Conservation (phyloP, 2,329 filamentous ascomycete genomes). For the Diaporthe sp. region DNA sequence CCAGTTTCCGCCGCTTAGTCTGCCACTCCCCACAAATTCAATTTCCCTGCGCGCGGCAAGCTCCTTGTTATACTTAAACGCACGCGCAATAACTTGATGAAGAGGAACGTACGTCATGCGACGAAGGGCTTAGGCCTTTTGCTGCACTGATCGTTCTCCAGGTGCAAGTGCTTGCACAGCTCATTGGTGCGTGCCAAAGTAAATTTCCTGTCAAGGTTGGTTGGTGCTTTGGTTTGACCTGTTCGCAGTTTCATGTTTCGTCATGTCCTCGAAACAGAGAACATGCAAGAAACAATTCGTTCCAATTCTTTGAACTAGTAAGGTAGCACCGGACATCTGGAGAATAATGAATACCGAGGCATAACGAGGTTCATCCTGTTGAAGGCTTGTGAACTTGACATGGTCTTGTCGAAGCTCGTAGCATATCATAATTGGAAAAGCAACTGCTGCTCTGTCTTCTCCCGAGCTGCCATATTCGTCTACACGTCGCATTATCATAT, state of each 20-base stretch:
- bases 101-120: neutral
- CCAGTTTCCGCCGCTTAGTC: neutral
- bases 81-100: neutral
- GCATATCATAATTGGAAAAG: neutral
- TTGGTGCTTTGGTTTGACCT: neutral
- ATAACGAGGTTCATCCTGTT: neutral
- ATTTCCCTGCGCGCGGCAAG: neutral
- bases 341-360: neutral
- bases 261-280: neutral
- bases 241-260: neutral
- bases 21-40: conserved; percentile 3
- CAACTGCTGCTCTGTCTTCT: neutral
- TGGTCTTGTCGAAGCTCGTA: neutral
- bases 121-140: too few species aligned
- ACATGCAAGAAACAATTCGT: neutral
- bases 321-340: neutral
- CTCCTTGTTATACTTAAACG: neutral
- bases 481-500: neutral
- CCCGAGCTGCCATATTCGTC: conserved; percentile 21
- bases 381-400: neutral
- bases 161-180: too few species aligned
- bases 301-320: neutral
- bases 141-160: neutral
- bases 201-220: neutral
- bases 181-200: neutral